Evolutionary conservation across 768 basidiomycete genomes (phyloP), one percentile per base, ranked within the genome.

Genomic region (Pulveroboletus sp.): DNA sequence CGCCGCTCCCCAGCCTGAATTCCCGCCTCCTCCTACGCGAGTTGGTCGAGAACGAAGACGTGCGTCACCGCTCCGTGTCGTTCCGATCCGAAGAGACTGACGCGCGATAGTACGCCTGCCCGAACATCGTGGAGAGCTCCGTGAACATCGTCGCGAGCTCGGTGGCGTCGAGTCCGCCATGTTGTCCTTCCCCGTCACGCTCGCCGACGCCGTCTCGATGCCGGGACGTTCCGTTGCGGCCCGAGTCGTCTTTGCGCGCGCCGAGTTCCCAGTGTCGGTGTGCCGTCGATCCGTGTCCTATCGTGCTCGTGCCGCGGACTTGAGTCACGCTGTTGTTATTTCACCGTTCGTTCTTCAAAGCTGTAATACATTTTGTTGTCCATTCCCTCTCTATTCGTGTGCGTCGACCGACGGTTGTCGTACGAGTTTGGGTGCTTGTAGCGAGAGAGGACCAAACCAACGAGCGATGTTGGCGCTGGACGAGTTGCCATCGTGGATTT

Each of bases 21-120:
- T 67, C 64, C 6, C 67, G 65, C 5, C 38, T 55, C 10, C 46
- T 68, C 23, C 27, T 67, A 2, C 64, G 65, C 6, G 65, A 68
- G 22, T 22, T 67, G 37, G 50, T 60, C 9, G 50, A 64, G 1
- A 64, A 58, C 1, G 62, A 67, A 5, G 54, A 67, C 23, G 67
- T 67, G 16, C 4, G 46, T 47, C 19, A 22, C 16, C 20, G 24
- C 23, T n/a, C 3, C 7, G 0, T 2, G 8, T 45, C 1, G 32
- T 36, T 22, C 23, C 14, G 34, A 30, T 2, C 37, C 6, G n/a
- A 29, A 6, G 6, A 5, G 14, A 24, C 38, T 60, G 19, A 59
- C 3, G 7, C 7, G 40, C 8, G 19, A 43, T 26, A 64, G 63
- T 63, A 57, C 22, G 51, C 55, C 16, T 65, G 60, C 26, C 60